Base-by-base conservation (phyloP, 2,329 filamentous ascomycete species). In the Fusarium goolgardi region DNA sequence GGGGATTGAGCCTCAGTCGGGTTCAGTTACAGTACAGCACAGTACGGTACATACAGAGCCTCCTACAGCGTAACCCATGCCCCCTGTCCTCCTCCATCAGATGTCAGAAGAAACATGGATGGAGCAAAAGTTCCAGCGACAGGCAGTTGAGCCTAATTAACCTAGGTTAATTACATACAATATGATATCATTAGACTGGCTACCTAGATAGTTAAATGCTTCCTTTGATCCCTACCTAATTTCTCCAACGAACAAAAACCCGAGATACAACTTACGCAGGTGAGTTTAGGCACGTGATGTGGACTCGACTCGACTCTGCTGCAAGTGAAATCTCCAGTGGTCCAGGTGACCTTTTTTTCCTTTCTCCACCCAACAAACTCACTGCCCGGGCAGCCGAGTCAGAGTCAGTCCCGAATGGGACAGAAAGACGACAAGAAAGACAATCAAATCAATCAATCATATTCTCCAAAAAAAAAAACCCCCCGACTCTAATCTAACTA, bases 321-420 rank as follows among this genome's bases (percentile, higher is more conserved):
- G 34, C 23, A 39, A 37, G 59, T 69, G 57, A 73, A 73, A 73
- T 73, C 67, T 71, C 63, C 62, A 56, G 54, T 45, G 52, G 69
- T 62, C 51, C 71, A 73, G 71, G 69, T 73, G 71, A 73, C 71
- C 71, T 67, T 57, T 65, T 57, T 65, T 59, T 59, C 63, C 55
- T n/a, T 49, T 51, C 64, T 71, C 62, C 71, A 71, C 73, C 68
- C 54, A 40, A 43, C 63, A 66, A 71, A 66, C 65, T 68, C 67
- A 71, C 71, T 63, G 71, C 71, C 66, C 69, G 65, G 69, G 62
- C 71, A 67, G 69, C 66, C 71, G 69, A 43, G 40, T 41, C 39
- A 41, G 39, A 41, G 39, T 43, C 40, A 72, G 66, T 69, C 69
- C 71, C 67, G 45, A 69, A 59, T 68, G 59, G 67, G 59, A 45